phyloP scores from a whole-genome alignment of 1,284 basidiomycete genomes.

The Volvariella volvacea region DNA sequence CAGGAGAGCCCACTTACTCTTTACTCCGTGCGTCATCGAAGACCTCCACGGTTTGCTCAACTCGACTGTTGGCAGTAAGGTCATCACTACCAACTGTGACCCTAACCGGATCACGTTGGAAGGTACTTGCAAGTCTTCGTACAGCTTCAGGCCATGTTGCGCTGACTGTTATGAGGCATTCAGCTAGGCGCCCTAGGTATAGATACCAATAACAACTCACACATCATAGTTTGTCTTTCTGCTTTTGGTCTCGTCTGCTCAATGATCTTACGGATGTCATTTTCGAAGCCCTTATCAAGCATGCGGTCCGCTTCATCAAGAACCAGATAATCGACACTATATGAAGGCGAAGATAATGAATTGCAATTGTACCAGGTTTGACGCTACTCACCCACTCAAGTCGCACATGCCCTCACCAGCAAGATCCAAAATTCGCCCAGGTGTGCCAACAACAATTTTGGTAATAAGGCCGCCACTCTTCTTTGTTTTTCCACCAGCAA shows the following conservation, averaged over 20 bases:
- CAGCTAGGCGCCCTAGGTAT: not conserved
- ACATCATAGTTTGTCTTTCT: slow-evolving; percentile 88
- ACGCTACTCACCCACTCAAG: slow-evolving; percentile 57
- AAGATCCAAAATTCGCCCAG: slow-evolving; percentile 89
- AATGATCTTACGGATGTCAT: slow-evolving; percentile 94
- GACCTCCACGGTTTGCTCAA: slow-evolving; percentile 84
- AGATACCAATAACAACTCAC: slow-evolving; percentile 50
- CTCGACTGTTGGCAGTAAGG: slow-evolving; percentile 88
- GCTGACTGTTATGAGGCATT: slow-evolving; percentile 54
- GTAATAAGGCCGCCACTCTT: slow-evolving; percentile 26
- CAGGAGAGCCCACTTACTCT: slow-evolving; percentile 50
- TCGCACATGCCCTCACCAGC: slow-evolving; percentile 82
- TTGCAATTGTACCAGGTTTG: not conserved
- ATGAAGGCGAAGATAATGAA: slow-evolving; percentile 3
- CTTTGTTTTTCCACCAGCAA: slow-evolving; percentile 38
- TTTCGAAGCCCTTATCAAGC: slow-evolving; percentile 98
- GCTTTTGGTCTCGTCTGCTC: slow-evolving; percentile 61
- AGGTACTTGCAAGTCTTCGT: slow-evolving; percentile 87
- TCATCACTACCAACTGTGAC: slow-evolving; percentile 97
- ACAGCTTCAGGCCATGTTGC: slow-evolving; percentile 98
- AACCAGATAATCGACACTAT: slow-evolving; percentile 84
- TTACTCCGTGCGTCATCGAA: slow-evolving; percentile 85
- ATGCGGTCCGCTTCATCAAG: slow-evolving; percentile 98
- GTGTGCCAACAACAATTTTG: slow-evolving; percentile 88
- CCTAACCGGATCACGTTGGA: slow-evolving; percentile 81